Evolutionary conservation across 176 grass and related monocot genomes (phyloP).

Genomic region (Typha latifolia): DNA sequence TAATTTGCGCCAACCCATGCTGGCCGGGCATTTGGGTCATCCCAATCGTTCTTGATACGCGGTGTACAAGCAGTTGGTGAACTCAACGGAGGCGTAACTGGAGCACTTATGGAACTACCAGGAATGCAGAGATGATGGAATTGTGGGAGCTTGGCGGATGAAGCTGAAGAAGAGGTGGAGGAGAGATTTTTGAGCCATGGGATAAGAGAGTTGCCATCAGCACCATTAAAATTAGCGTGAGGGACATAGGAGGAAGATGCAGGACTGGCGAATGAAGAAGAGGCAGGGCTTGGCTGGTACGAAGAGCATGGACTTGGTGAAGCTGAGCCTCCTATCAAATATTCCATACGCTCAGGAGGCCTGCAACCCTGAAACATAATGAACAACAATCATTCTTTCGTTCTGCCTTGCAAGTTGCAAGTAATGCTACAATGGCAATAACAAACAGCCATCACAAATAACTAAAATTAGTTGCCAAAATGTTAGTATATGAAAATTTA

Average conservation of each 20-base stretch:
- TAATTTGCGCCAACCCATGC: conserved; percentile 27
- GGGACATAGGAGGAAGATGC: conserved; percentile 39
- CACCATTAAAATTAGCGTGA: conserved; percentile 28
- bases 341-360: conserved; percentile 27
- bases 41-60: conserved; percentile 29
- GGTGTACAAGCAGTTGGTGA: conserved; percentile 33
- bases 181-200: conserved; percentile 58
- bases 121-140: conserved; percentile 39
- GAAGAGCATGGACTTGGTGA: conserved; percentile 46
- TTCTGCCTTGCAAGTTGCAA: too few relatives aligned
- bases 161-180: conserved; percentile 15
- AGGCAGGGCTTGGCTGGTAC: conserved; percentile 35
- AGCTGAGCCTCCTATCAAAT: conserved; percentile 18
- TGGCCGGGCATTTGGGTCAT: conserved; percentile 26
- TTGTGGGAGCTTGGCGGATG: conserved; percentile 57
- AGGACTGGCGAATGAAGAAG: conserved; percentile 48
- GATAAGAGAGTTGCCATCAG: conserved; percentile 30
- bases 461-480: too few relatives aligned
- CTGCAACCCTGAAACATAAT: conserved; percentile 42
- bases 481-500: too few relatives aligned
- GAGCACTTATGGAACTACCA: conserved; percentile 40
- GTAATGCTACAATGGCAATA: too few relatives aligned
- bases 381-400: background rate
- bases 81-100: conserved; percentile 40
- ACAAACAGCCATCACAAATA: too few relatives aligned